These are phyloP conservation scores for Musa troglodytarum DNA, from an alignment of 176 grass and related monocot genomes.

Conservation along the genomic window DNA sequence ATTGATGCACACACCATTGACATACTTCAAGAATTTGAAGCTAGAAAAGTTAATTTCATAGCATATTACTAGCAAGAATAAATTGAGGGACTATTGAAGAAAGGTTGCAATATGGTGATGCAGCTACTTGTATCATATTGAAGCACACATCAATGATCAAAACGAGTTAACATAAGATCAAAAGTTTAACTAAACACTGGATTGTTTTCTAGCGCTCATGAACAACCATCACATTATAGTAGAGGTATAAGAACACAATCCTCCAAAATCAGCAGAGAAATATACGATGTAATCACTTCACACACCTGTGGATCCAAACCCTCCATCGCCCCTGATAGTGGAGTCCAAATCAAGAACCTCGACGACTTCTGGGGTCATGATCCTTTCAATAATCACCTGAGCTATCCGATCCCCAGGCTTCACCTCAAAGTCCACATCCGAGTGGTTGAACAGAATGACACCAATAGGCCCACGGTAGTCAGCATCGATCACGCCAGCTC, in stretches of 20 bases:
- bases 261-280: not conserved
- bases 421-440: constrained; percentile 57
- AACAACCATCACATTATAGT: not conserved
- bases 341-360: constrained; percentile 77
- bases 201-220: not conserved
- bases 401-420: constrained; percentile 59
- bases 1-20: too few species aligned
- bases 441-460: constrained; percentile 91
- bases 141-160: too few species aligned
- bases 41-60: too few species aligned
- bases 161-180: too few species aligned
- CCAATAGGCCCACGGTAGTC: constrained; percentile 71
- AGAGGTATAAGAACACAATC: not conserved
- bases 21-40: too few species aligned
- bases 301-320: constrained; percentile 73
- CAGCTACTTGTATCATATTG: too few species aligned
- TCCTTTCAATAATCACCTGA: constrained; percentile 63
- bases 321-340: constrained; percentile 61
- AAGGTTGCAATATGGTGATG: too few species aligned
- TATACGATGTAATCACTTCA: constrained; percentile 22
- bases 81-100: too few species aligned
- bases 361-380: constrained; percentile 52
- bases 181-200: too few species aligned
- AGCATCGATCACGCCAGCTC: constrained; percentile 80
- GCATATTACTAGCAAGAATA: too few species aligned